Evolutionary conservation across 176 grass and related monocot species (phyloP), one percentile per base, ranked within the genome.

Genomic region (Aechmea fasciata): DNA sequence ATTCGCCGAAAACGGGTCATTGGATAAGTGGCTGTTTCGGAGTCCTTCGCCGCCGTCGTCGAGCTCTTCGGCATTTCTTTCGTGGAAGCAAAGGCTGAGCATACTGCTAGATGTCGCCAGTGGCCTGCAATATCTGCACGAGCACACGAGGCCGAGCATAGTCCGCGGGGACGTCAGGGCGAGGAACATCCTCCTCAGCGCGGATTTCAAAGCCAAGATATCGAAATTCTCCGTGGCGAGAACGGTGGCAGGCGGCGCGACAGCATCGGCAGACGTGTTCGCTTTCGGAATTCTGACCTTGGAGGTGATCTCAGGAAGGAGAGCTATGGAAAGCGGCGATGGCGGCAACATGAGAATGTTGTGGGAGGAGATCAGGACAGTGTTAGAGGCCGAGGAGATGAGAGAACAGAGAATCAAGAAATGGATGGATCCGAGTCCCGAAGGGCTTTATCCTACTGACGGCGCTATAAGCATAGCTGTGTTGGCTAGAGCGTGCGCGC

Each of bases 101-200:
- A 76, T 91, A 15, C 83, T 81, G n/a, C 68, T 84, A 67, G 88
- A 87, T 73, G 68, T 91, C 51, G 88, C 88, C 1, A 86, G 81
- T 53, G 83, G 84, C 12, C 71, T 91, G 9, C 84, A 87, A 1
- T 91, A 91, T 81, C 78, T 91, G 84, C 88, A 87, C 88, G 88
- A 91, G 57, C 88, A 91, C 88, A 91, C 88, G 47, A 84, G 83
- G 63, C 88, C 74, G 50, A 91, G 88, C 78, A 83, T 91, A 70
- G 88, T 84, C 26, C 88, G 87, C 71, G 63, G 84, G n/a, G 84
- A 77, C 78, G 68, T 91, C 68, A 81, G 75, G 2, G 71, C 84
- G 9, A 68, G 81, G 53, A 91, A 87, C 71, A 62, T 91, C 47
- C 78, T 91, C 51, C 84, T 91, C 19, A 81, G 81, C 4, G 81